Conservation (phyloP, 441 rosid genomes). For the Manihot esculenta region DNA sequence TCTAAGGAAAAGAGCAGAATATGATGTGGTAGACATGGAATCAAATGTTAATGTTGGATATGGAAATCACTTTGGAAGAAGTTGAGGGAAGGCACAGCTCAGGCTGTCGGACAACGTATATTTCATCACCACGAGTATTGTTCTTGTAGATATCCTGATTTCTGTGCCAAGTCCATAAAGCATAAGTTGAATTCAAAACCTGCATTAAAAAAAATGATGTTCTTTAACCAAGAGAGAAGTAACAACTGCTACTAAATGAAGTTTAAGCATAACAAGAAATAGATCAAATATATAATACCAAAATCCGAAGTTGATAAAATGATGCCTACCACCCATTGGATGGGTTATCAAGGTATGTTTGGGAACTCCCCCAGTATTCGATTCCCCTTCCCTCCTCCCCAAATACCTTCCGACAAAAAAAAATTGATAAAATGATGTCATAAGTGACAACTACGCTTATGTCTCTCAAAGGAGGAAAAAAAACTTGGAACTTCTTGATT, state of each 20-base stretch:
- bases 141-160: constrained; percentile 54
- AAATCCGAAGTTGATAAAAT: too few relatives aligned
- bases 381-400: too few relatives aligned
- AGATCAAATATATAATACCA: neutral
- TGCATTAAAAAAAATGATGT: constrained; percentile 21
- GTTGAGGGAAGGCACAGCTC: constrained; percentile 40
- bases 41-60: constrained; percentile 1
- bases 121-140: constrained; percentile 48
- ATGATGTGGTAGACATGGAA: neutral
- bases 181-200: constrained; percentile 83
- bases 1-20: neutral
- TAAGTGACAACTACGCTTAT: too few relatives aligned
- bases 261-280: neutral
- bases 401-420: too few relatives aligned
- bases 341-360: too few relatives aligned
- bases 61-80: constrained; percentile 36
- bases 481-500: neutral
- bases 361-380: too few relatives aligned
- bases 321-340: too few relatives aligned
- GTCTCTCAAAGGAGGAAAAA: neutral
- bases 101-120: constrained; percentile 74
- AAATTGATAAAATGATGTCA: too few relatives aligned
- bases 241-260: neutral
- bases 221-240: neutral
- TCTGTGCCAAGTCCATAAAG: constrained; percentile 86